Evolutionary conservation across 768 basidiomycete species (phyloP), one percentile per base, ranked within the genome.

Genomic region (Pleurotus ostreatus): DNA sequence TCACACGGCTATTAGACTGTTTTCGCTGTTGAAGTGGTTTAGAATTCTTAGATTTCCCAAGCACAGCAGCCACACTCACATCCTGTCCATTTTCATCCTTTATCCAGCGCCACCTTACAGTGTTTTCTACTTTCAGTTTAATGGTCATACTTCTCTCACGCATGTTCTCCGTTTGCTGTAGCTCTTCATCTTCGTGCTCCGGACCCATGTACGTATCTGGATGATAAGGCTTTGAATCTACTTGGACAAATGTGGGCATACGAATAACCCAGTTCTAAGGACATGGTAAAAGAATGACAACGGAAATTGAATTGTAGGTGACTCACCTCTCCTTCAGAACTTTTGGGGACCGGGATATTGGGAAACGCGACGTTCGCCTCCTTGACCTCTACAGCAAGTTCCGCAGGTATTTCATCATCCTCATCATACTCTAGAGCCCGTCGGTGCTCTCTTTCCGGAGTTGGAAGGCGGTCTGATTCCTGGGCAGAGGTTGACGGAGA

Each of bases 91-190:
- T 73, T 56, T 80, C 80, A 60, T 90, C 89, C 67, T 88, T 89
- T 1, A 78, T 78, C 97, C 97, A 99, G 63, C 87, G 84, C 97
- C 97, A 99, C 39, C 97, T 82, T 16, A 98, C 79, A 4, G 94
- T 95, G 69, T 97, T 97, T 75, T 94, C 92, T 6, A 97, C 91
- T 62, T 90, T 88, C 48, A 92, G 80, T 67, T 92, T 93, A 65
- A 92, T 86, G 44, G 83, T 79, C 85, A 89, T 90, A 56, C 87
- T 88, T 71, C 86, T 86, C 70, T 92, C 88, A 53, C 85, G 83
- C 20, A 85, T 69, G 12, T 78, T 83, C 56, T 85, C 85, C 8
- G 74, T 78, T 51, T 81, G 75, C 26, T 79, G 76, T 13, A 73
- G 63, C 48, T 86, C 82, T 41, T 83, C 85, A 18, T 86, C 85